These are phyloP conservation scores for Toxicodendron radicans DNA, from an alignment of 345 rosid species.

Conservation along the genomic window DNA sequence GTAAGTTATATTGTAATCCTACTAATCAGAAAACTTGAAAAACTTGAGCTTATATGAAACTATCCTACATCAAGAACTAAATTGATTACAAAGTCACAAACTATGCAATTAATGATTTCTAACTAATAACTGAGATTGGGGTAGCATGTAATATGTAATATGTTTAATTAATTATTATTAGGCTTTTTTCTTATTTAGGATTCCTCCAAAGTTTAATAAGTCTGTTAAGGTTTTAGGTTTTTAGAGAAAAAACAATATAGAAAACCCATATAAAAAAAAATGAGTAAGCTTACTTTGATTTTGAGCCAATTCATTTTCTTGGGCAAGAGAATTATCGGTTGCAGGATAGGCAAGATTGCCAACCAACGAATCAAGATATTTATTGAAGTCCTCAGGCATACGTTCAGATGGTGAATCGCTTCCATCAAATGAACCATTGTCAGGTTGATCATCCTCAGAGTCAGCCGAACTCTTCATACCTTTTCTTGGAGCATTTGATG, in stretches of 20 bases:
- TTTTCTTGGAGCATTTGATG: conserved; percentile 14
- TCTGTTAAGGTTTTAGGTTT: conserved; percentile 34
- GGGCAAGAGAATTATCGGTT: conserved; percentile 18
- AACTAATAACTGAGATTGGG: too few relatives aligned
- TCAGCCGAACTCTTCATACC: conserved; percentile 10
- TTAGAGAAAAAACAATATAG: conserved; percentile 28
- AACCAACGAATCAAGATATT: conserved; percentile 58
- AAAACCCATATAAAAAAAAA: conserved; percentile 57
- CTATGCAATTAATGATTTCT: too few relatives aligned
- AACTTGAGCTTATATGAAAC: too few relatives aligned
- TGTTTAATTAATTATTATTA: too few relatives aligned
- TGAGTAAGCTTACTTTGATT: conserved; percentile 55
- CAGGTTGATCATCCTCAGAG: conserved; percentile 23
- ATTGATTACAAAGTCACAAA: too few relatives aligned
- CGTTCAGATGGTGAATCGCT: conserved; percentile 28
- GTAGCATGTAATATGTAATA: too few relatives aligned
- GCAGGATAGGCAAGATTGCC: conserved; percentile 41
- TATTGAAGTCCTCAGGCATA: conserved; percentile 62
- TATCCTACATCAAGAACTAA: too few relatives aligned
- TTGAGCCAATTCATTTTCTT: conserved; percentile 51
- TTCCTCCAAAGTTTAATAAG: conserved; percentile 30
- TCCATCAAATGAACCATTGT: conserved; percentile 27
- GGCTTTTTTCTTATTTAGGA: too few relatives aligned
- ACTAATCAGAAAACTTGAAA: too few relatives aligned
- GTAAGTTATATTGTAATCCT: too few relatives aligned